phyloP scores from a whole-genome alignment of 495 filamentous ascomycete genomes.

The Tuber borchii region DNA sequence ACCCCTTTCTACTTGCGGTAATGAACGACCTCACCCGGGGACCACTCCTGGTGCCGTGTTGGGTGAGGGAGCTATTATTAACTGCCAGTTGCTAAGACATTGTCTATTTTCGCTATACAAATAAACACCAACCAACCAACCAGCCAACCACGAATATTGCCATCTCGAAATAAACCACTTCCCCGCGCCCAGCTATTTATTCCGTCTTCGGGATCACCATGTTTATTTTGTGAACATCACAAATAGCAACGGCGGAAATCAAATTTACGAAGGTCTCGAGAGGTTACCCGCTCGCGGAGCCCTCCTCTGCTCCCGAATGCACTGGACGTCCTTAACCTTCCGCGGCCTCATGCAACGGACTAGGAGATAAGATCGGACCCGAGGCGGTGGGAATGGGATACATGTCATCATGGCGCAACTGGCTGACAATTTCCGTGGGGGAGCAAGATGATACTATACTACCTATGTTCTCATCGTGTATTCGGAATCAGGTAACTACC shows the following conservation, averaged over 20 bases:
- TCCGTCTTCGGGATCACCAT: neutral
- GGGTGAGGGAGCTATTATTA: neutral
- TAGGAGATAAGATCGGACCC: neutral
- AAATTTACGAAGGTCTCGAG: neutral
- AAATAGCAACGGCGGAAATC: neutral
- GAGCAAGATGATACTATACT: neutral
- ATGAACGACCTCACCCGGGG: neutral
- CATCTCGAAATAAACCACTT: neutral
- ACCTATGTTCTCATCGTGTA: no score
- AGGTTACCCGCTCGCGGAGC: neutral
- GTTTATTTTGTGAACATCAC: neutral
- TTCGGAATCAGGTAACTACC: no score
- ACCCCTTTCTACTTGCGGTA: neutral
- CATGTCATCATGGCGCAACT: neutral
- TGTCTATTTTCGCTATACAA: neutral
- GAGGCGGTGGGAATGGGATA: neutral
- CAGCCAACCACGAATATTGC: neutral
- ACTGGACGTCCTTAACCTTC: no score
- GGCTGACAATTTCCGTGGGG: neutral
- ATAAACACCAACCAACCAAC: neutral
- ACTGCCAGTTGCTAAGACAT: neutral
- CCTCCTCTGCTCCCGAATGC: neutral
- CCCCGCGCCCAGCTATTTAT: neutral
- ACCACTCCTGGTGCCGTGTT: neutral
- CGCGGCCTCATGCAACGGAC: no score